phyloP scores from a whole-genome alignment of 495 filamentous ascomycete species.

The Aspergillus mulundensis region DNA sequence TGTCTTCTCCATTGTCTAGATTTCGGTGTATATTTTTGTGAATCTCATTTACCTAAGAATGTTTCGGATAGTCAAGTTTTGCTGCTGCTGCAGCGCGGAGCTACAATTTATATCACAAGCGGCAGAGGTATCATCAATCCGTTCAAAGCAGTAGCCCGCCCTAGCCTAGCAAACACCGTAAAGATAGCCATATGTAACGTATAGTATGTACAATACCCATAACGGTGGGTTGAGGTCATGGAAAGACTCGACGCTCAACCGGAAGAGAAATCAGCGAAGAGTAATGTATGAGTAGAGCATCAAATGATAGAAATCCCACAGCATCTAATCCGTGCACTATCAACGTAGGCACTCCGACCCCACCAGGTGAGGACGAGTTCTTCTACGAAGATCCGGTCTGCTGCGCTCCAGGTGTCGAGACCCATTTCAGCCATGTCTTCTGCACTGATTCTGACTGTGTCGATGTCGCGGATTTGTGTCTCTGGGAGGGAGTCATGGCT shows the following conservation, averaged over 20 bases:
- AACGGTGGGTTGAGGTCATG: background rate
- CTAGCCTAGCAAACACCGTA: background rate
- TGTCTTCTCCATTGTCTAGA: background rate
- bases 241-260: background rate
- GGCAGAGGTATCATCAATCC: background rate
- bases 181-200: background rate
- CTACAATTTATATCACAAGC: background rate
- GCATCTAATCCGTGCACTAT: constrained; percentile 69
- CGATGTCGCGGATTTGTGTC: constrained; percentile 5
- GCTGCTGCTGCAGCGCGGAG: background rate
- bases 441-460: constrained; percentile 54
- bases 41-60: background rate
- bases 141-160: background rate
- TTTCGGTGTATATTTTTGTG: background rate
- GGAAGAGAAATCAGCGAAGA: background rate
- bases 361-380: constrained; percentile 69
- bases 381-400: constrained; percentile 68
- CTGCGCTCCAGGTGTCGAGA: constrained; percentile 78
- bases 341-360: constrained; percentile 61
- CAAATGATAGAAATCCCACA: constrained; percentile 79
- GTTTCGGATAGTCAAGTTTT: no score
- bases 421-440: constrained; percentile 78
- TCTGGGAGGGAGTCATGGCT: background rate
- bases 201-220: background rate
- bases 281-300: background rate